phyloP scores from a whole-genome alignment of 495 filamentous ascomycete species.

The Trichoderma asperelloides region DNA sequence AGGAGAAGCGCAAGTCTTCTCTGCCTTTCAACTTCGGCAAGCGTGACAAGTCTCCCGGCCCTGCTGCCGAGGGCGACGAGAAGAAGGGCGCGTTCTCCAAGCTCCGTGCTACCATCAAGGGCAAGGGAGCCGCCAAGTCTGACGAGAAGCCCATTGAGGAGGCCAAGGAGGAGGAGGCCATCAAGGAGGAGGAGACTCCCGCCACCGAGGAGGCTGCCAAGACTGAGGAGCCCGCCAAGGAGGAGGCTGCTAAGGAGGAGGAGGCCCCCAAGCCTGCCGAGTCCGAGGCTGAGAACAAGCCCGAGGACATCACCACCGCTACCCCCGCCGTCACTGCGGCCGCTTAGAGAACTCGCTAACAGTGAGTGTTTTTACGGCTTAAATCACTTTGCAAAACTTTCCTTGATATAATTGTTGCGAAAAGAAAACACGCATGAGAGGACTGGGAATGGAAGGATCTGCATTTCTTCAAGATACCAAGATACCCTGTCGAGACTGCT shows the following conservation, averaged over 20 bases:
- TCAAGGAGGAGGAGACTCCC: conserved; percentile 38
- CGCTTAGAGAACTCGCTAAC: conserved; percentile 32
- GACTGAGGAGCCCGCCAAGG: conserved; percentile 29
- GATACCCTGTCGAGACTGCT: conserved; percentile 45
- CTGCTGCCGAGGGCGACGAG: conserved; percentile 40
- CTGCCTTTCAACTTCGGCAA: conserved; percentile 44
- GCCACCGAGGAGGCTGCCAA: conserved; percentile 28
- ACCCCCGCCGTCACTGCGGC: conserved; percentile 37
- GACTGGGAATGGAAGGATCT: conserved; percentile 27
- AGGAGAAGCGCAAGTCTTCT: conserved; percentile 52
- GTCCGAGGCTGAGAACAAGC: conserved; percentile 12
- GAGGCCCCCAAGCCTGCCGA: conserved; percentile 29
- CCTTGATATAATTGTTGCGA: conserved; percentile 11
- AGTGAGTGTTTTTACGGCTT: conserved; percentile 11
- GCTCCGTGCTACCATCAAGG: conserved; percentile 47
- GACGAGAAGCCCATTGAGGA: conserved; percentile 36
- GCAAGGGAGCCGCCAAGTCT: conserved; percentile 28
- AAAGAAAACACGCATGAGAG: conserved; percentile 15
- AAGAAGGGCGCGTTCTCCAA: conserved; percentile 49
- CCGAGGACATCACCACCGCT: conserved; percentile 20
- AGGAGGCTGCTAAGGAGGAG: conserved; percentile 43
- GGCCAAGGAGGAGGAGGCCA: conserved; percentile 33
- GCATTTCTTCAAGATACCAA: conserved; percentile 35
- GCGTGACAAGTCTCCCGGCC: conserved; percentile 41
- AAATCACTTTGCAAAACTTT: conserved; percentile 5